Percentiles rank a stretch among this genome's conserved stretches.
phyloP scores from a whole-genome alignment of 2,329 filamentous ascomycete genomes.

The Fusarium vanettenii region DNA sequence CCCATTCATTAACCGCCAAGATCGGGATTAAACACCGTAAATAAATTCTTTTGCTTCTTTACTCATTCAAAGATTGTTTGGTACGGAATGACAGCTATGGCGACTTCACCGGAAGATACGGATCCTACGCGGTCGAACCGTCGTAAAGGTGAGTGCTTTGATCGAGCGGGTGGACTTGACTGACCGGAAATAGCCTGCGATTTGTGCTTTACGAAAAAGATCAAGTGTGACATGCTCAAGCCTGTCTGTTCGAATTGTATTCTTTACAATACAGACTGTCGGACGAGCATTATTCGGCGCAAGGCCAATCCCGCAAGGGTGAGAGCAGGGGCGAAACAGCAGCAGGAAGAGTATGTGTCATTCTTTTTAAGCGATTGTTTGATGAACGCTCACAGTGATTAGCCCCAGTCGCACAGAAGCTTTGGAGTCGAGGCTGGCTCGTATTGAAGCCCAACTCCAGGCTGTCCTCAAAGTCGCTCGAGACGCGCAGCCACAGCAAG shows the following conservation, averaged over 20 bases:
- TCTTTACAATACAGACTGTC: slow-evolving; percentile 55
- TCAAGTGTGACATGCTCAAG: slow-evolving; percentile 59
- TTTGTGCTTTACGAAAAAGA: slow-evolving; percentile 59
- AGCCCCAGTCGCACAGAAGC: slow-evolving; percentile 4
- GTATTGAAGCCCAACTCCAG: slow-evolving; percentile 49
- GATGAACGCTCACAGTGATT: neutral
- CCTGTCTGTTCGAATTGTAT: slow-evolving; percentile 58
- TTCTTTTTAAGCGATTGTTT: neutral
- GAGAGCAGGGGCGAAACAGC: slow-evolving; percentile 14
- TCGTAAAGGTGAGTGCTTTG: slow-evolving; percentile 30
- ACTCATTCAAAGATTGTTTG: neutral
- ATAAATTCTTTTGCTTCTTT: neutral
- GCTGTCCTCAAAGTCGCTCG: slow-evolving; percentile 43
- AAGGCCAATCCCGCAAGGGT: slow-evolving; percentile 38
- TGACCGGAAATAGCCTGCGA: slow-evolving; percentile 50
- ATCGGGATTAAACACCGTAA: neutral
- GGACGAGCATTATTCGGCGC: slow-evolving; percentile 41
- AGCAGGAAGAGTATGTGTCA: slow-evolving; percentile 23
- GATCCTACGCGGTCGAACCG: slow-evolving; percentile 33
- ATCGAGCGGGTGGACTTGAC: fast-evolving
- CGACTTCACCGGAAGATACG: slow-evolving; percentile 20
- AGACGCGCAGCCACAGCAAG: slow-evolving; percentile 14
- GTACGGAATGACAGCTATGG: neutral
- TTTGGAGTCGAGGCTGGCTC: slow-evolving; percentile 43
- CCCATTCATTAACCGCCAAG: neutral